Evolutionary conservation across 495 filamentous ascomycete genomes (phyloP), one percentile per base, ranked within the genome.

Genomic region (Clavariopsis aquatica): DNA sequence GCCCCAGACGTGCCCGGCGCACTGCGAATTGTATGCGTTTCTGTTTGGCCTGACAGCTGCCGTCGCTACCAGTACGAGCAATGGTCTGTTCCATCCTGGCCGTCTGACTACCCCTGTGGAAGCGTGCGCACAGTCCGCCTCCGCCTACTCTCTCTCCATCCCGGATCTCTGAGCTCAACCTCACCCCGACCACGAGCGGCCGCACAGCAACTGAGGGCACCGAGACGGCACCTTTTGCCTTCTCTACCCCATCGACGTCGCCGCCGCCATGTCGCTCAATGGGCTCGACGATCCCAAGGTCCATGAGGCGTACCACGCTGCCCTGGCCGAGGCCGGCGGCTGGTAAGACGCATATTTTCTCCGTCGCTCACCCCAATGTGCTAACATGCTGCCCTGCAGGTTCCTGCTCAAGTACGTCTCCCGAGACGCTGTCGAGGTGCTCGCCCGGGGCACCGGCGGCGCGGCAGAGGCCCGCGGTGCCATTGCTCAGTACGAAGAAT

Each of bases 371-470:
- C 28, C 29, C 52, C 41, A 52, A 45, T n/a, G 22, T 43, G 53
- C 64, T 66, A 29, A 62, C 45, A 31, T 26, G 38, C 20, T 8
- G 5, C 53, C 41, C 63, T n/a, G 23, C 58, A 98, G 94, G 94
- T 92, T 98, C 75, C 84, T 98, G 60, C 86, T 98, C 61, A 93
- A 94, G 71, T 98, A 98, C 74, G 81, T 83, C 47, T 87, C 89
- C 64, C 87, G 94, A 71, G 94, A 98, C 79, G 91, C 93, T 69
- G 84, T 98, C 20, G 87, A 90, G 65, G 78, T 98, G 26, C 81
- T 93, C 22, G 84, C 82, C 43, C 85, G 84, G 60, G 94, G 95
- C 36, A 89, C 79, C 70, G 90, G 90, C 59, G 94, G 94, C 53
- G 89, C 95, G 34, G 82, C 86, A 68, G 95, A 96, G 72, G 84